These are phyloP conservation scores for Juglanconis oblonga DNA, from an alignment of 2,329 filamentous ascomycete species.

Conservation along the genomic window DNA sequence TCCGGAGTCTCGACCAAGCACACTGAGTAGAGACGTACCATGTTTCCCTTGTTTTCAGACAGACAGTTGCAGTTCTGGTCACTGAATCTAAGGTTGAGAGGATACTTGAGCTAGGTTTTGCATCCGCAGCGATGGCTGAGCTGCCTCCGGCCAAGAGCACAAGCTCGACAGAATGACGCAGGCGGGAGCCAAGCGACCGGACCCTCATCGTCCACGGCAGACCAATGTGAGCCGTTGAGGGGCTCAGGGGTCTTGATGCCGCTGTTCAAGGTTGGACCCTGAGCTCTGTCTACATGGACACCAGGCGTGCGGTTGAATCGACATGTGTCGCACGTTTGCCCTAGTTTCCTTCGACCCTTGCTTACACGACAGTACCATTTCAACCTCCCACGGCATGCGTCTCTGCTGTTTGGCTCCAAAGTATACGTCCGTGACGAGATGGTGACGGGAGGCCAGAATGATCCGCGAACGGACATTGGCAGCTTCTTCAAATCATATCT, in stretches of 20 bases:
- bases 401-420: too few species aligned
- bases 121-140: constrained; percentile 3
- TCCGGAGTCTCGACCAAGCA: not conserved
- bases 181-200: constrained; percentile 3
- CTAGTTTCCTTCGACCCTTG: too few species aligned
- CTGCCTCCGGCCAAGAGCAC: constrained; percentile 10
- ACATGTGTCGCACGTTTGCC: too few species aligned
- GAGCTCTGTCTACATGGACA: not conserved
- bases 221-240: constrained; percentile 3
- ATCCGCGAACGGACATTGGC: too few species aligned
- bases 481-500: too few species aligned
- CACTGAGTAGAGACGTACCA: not conserved
- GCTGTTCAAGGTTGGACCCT: not conserved
- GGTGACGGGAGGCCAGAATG: too few species aligned
- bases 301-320: too few species aligned
- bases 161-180: not conserved
- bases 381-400: too few species aligned
- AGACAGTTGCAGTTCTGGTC: too few species aligned
- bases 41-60: not conserved
- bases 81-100: not conserved
- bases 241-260: not conserved
- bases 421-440: too few species aligned
- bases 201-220: not conserved
- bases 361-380: too few species aligned
- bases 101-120: not conserved